Evolutionary conservation across 495 filamentous ascomycete genomes (phyloP).

Genomic region (Hyaloscypha variabilis): DNA sequence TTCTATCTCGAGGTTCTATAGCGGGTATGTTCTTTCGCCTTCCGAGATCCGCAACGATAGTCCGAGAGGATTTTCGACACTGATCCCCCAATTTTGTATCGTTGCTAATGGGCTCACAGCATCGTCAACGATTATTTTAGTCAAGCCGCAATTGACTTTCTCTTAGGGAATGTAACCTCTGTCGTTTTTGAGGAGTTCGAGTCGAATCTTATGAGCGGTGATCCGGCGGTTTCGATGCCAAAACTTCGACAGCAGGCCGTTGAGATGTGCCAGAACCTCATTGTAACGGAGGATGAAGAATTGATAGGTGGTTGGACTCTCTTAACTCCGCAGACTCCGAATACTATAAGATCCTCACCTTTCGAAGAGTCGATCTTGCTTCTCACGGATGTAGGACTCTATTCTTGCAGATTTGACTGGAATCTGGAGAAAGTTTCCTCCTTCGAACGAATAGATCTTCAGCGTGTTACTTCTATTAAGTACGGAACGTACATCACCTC

Average conservation of each 20-base stretch:
- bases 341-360: slow-evolving; percentile 64
- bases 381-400: slow-evolving; percentile 81
- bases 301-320: slow-evolving; percentile 85
- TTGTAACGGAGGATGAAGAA: slow-evolving; percentile 81
- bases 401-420: slow-evolving; percentile 90
- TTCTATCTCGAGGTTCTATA: slow-evolving; percentile 74
- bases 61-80: neutral
- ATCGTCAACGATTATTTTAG: slow-evolving; percentile 97
- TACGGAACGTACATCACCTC: slow-evolving; percentile 89
- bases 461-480: slow-evolving; percentile 67
- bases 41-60: neutral
- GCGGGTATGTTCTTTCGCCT: slow-evolving; percentile 43
- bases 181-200: slow-evolving; percentile 91
- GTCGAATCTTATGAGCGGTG: slow-evolving; percentile 80
- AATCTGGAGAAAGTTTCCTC: slow-evolving; percentile 86
- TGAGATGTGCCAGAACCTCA: slow-evolving; percentile 80
- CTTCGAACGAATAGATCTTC: slow-evolving; percentile 84
- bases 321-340: slow-evolving; percentile 61
- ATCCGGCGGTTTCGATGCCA: slow-evolving; percentile 82
- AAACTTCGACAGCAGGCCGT: slow-evolving; percentile 87
- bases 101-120: slow-evolving; percentile 46
- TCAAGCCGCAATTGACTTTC: slow-evolving; percentile 90
- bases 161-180: slow-evolving; percentile 84
- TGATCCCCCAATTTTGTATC: neutral
- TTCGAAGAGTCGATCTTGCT: slow-evolving; percentile 87